Base-by-base conservation (phyloP, 1,284 basidiomycete genomes). In the Marasmius oreades region DNA sequence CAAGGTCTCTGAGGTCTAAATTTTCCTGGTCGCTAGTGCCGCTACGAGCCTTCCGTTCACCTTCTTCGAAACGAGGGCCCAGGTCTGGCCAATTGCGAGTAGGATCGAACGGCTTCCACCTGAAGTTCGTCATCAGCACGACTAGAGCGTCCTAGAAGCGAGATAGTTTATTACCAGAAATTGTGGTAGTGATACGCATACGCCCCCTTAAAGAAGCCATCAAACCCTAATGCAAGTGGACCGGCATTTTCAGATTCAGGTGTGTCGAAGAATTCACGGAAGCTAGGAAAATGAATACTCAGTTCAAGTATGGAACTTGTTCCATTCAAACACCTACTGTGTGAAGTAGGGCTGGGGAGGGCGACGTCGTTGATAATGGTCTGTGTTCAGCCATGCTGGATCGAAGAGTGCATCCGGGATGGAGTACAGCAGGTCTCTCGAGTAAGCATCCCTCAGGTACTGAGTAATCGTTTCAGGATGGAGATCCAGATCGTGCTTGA, bases 31-130 rank as follows among this genome's bases (percentile, higher is more conserved):
- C 59, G n/a, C n/a, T n/a, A 10, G 65, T 23, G 10, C 16, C 24
- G 14, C 52, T 36, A 10, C 81, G 79, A 14, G 82, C 84, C 51
- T 77, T 73, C 61, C 73, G 76, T 70, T 96, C 93, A 33, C 88
- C 89, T 28, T 82, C 82, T 36, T 76, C 75, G 69, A 97, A 97
- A 22, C 81, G 81, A 2, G 81, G 75, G 1, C 95, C 95, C 20
- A 97, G 82, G 68, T 96, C 95, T 8, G 95, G 95, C 82, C 85
- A 97, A 69, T 96, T 93, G 18, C 93, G 86, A 7, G 82, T 73
- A 1, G 89, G 80, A 69, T 98, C 95, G 64, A 97, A 95, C 2
- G 93, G 91, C 59, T 90, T 86, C 94, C 95, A 96, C 92, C 93
- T 95, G 61, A 16, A 47, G 11, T 51, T 33, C 54, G 16, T n/a